These are phyloP conservation scores for Penicillium chermesinum DNA, from an alignment of 495 filamentous ascomycete genomes.

Conservation along the genomic window DNA sequence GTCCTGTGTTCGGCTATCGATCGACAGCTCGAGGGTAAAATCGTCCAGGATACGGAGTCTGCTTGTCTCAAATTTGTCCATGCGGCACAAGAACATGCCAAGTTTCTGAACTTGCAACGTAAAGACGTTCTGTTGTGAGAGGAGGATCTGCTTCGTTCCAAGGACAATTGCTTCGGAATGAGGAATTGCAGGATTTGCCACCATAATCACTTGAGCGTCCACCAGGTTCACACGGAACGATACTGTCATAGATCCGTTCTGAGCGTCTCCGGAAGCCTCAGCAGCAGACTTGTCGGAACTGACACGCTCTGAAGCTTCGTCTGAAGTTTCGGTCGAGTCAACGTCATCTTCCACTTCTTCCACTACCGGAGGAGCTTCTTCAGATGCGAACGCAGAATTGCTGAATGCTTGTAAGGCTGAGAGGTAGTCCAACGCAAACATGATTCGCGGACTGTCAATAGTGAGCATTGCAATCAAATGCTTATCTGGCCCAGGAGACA, in stretches of 20 bases:
- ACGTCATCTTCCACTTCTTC: constrained; percentile 47
- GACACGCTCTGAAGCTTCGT: constrained; percentile 51
- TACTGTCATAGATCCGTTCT: constrained; percentile 57
- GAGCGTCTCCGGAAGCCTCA: constrained; percentile 24
- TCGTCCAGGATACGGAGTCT: constrained; percentile 89
- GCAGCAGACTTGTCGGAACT: constrained; percentile 26
- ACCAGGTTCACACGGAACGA: constrained; percentile 92
- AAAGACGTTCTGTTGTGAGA: constrained; percentile 89
- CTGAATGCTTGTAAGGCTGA: constrained; percentile 83
- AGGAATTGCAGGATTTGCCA: constrained; percentile 83
- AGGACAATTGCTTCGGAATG: constrained; percentile 95
- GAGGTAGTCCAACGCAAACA: constrained; percentile 91
- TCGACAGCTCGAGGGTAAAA: constrained; percentile 83
- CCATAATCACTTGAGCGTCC: constrained; percentile 90
- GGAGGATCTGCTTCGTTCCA: constrained; percentile 84
- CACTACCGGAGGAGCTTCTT: constrained; percentile 43
- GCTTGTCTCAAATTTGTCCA: constrained; percentile 90
- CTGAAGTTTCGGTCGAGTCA: constrained; percentile 54
- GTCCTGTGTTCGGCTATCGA: constrained; percentile 70
- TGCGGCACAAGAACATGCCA: constrained; percentile 97
- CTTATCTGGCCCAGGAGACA: constrained; percentile 78
- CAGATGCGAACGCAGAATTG: constrained; percentile 58
- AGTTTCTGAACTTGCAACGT: constrained; percentile 88
- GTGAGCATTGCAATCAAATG: constrained; percentile 87
- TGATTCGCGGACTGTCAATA: constrained; percentile 92